phyloP scores from a whole-genome alignment of 2,329 filamentous ascomycete genomes.

The Pseudocercospora crystallina region DNA sequence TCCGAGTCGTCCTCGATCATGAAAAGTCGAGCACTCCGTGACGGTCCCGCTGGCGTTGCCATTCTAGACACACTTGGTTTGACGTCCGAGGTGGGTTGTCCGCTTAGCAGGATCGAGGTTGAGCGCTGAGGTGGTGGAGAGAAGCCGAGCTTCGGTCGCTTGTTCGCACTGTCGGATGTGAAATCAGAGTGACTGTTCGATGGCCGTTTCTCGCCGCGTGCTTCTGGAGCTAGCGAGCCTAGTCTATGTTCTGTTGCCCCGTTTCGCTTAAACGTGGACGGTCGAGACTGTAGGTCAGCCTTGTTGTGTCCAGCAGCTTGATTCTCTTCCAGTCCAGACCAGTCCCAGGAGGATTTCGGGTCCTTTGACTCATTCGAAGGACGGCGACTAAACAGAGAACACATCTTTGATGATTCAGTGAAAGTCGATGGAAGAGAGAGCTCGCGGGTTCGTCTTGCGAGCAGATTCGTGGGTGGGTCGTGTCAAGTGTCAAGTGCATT shows the following conservation, averaged over 20 bases:
- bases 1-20: constrained; percentile 3
- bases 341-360: background rate
- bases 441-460: background rate
- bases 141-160: background rate
- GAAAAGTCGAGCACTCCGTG: background rate
- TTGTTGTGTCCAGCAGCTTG: background rate
- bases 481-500: background rate
- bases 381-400: background rate
- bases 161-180: background rate
- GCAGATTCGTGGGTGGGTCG: background rate
- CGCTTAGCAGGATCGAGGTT: background rate
- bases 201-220: no score
- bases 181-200: no score
- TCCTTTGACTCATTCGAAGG: background rate
- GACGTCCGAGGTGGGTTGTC: background rate
- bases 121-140: background rate
- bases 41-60: background rate
- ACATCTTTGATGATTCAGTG: background rate
- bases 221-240: no score
- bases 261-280: background rate
- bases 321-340: background rate
- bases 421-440: background rate
- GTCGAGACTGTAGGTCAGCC: background rate
- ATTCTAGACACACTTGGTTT: background rate
- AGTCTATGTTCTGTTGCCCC: no score